These are phyloP conservation scores for Tolypocladium inflatum DNA, from an alignment of 2,329 filamentous ascomycete species.

Conservation along the genomic window DNA sequence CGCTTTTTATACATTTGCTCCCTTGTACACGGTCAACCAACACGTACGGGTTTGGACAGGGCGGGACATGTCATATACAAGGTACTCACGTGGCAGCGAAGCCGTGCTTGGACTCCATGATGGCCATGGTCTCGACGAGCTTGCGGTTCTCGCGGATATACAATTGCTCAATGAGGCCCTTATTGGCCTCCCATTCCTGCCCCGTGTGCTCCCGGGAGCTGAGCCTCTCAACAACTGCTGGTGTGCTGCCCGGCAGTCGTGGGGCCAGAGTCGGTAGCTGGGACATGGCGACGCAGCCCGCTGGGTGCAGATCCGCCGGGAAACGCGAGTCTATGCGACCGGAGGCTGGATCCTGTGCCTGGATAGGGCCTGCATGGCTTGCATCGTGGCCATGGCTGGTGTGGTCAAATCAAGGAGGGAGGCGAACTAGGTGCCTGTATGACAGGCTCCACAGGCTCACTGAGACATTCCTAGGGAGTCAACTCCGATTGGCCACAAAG, in stretches of 20 bases:
- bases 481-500: neutral
- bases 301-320: neutral
- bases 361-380: neutral
- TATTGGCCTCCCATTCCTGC: constrained; percentile 23
- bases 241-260: constrained; percentile 18
- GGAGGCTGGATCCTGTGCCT: neutral
- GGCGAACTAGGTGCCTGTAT: neutral
- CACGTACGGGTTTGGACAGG: neutral
- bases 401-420: neutral
- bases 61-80: neutral
- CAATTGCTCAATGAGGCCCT: constrained; percentile 19
- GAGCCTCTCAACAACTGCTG: constrained; percentile 11
- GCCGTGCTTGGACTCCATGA: constrained; percentile 21
- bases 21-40: constrained; percentile 8
- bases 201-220: constrained; percentile 24
- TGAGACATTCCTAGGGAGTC: neutral
- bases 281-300: constrained; percentile 5
- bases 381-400: neutral
- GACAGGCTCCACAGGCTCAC: neutral
- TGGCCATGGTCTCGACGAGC: constrained; percentile 25
- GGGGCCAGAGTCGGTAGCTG: constrained; percentile 22
- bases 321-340: neutral
- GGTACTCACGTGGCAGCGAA: constrained; percentile 27
- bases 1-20: constrained; percentile 31
- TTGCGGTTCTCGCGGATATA: constrained; percentile 26